Evolutionary conservation across 768 basidiomycete species (phyloP).

Genomic region (Tephrocybe sp.): DNA sequence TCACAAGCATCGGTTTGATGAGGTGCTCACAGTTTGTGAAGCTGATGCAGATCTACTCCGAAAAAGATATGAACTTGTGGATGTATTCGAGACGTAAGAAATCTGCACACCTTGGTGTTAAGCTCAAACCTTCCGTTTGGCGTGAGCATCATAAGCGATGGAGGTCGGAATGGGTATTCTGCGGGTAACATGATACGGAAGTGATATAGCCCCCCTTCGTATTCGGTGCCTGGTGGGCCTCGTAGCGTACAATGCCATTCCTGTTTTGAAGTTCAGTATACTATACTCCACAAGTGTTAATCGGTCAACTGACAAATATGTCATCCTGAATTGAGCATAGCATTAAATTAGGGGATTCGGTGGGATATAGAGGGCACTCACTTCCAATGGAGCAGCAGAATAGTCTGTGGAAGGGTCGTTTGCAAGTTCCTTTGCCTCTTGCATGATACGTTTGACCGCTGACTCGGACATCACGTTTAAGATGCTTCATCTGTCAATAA

Average conservation of each 20-base stretch:
- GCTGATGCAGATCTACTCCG: conserved; percentile 80
- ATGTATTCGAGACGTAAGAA: not conserved
- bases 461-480: conserved; percentile 4
- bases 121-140: conserved; percentile 97
- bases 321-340: conserved; percentile 55
- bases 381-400: conserved; percentile 80
- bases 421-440: conserved; percentile 87
- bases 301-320: conserved; percentile 66
- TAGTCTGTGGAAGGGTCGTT: conserved; percentile 87
- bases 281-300: conserved; percentile 7
- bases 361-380: conserved; percentile 18
- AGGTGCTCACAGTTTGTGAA: conserved; percentile 77
- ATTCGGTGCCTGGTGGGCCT: conserved; percentile 85
- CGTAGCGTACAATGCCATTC: conserved; percentile 99
- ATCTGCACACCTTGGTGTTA: conserved; percentile 77
- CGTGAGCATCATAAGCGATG: conserved; percentile 93
- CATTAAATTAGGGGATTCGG: conserved; percentile 6
- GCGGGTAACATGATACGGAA: conserved; percentile 87
- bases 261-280: conserved; percentile 27
- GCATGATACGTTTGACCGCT: conserved; percentile 97
- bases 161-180: conserved; percentile 95
- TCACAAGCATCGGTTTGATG: conserved; percentile 2
- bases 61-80: conserved; percentile 1
- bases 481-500: not conserved
- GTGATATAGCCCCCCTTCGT: conserved; percentile 94